Evolutionary conservation across 352 stramenopile genomes (phyloP).

Genomic region (Phytophthora citrophthora): DNA sequence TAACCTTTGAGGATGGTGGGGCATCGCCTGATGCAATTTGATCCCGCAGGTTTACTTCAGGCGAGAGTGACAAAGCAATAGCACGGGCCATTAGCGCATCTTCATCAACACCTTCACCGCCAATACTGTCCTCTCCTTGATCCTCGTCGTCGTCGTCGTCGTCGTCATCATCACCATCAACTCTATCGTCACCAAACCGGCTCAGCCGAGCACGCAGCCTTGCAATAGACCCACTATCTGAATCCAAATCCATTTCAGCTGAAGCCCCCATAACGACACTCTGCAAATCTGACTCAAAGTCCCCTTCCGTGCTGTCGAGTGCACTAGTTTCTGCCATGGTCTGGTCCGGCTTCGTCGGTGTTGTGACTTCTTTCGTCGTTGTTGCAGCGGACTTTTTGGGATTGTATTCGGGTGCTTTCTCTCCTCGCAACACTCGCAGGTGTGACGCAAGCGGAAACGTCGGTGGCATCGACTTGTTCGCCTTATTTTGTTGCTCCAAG

Average conservation of each 20-base stretch:
- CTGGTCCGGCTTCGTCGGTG: conserved; percentile 42
- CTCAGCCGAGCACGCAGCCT: conserved; percentile 70
- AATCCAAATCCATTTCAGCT: conserved; percentile 73
- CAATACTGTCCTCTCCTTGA: conserved; percentile 52
- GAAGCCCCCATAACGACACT: conserved; percentile 36
- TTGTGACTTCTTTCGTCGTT: conserved; percentile 37
- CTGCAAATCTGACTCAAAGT: conserved; percentile 44
- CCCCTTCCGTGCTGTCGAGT: conserved; percentile 24
- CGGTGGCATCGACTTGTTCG: conserved; percentile 10
- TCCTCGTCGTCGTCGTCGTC: conserved; percentile 56
- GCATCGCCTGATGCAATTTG: conserved; percentile 35
- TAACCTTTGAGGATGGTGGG: conserved; percentile 20
- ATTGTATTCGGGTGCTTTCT: conserved; percentile 61
- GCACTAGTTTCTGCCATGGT: conserved; percentile 28
- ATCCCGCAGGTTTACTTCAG: conserved; percentile 78
- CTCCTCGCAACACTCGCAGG: conserved; percentile 74
- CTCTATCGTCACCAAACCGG: conserved; percentile 69
- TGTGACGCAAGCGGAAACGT: conserved; percentile 70
- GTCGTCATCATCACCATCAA: conserved; percentile 66
- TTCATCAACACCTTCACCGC: conserved; percentile 83
- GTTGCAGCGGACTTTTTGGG: conserved; percentile 19
- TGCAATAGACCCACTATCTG: conserved; percentile 64
- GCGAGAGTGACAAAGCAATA: conserved; percentile 88
- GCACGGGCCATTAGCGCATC: conserved; percentile 89
- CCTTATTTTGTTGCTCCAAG: conserved; percentile 36